Evolutionary conservation across 2,329 filamentous ascomycete species (phyloP).

Genomic region (Microcyclosporella mali): DNA sequence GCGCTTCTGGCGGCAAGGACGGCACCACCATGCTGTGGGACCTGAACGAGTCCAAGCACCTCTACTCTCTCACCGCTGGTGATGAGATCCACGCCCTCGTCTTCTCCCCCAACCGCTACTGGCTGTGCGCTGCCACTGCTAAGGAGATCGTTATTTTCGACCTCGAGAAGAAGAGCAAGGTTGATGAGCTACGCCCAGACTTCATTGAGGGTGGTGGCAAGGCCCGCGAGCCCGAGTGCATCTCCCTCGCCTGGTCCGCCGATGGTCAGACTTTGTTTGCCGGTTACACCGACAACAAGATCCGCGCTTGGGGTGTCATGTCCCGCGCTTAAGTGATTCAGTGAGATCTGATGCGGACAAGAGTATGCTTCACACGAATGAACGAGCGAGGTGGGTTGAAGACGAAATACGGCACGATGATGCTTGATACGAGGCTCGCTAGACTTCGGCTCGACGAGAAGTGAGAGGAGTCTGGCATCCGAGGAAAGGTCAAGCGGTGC

Average conservation of each 20-base stretch:
- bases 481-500: constrained; percentile 33
- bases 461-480: constrained; percentile 24
- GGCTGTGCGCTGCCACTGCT: constrained; percentile 96
- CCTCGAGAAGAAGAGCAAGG: constrained; percentile 99
- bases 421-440: constrained; percentile 34
- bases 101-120: constrained; percentile 99
- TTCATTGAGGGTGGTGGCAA: constrained; percentile 96
- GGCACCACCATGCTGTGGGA: constrained; percentile 99
- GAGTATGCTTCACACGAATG: constrained; percentile 3
- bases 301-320: constrained; percentile 97
- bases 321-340: constrained; percentile 55
- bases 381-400: background rate
- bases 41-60: constrained; percentile 99
- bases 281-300: constrained; percentile 99
- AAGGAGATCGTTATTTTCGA: constrained; percentile 99
- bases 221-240: constrained; percentile 97
- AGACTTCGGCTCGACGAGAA: constrained; percentile 19
- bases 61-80: constrained; percentile 98
- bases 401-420: constrained; percentile 29
- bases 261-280: constrained; percentile 99
- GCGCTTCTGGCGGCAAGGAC: constrained; percentile 98
- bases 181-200: constrained; percentile 98
- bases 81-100: constrained; percentile 99
- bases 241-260: constrained; percentile 93
- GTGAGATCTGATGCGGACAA: constrained; percentile 5